Evolutionary conservation across 805 yeast species (phyloP), one percentile per base, ranked within the genome.

Genomic region (Starmerella bombi): DNA sequence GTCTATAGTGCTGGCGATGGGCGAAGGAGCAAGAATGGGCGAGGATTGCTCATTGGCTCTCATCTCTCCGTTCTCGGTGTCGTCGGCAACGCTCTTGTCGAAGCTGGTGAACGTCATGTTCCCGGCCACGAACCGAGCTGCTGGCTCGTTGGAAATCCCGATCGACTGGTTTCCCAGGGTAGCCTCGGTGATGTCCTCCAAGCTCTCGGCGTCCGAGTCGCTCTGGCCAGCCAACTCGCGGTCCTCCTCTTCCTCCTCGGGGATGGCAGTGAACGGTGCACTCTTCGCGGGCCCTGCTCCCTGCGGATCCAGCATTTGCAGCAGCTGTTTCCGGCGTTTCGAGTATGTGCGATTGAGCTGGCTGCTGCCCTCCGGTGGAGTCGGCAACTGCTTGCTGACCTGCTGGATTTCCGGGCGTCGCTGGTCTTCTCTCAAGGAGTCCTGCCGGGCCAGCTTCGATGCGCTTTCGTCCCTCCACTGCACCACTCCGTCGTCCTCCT

Each of bases 401-500:
- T 44, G 45, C 33, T 38, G 36, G 2, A 61, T 56, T 3, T 49
- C 44, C 6, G 55, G 52, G 22, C 49, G 51, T 4, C 61, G 41
- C 45, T 59, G 58, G 9, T 51, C 50, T 15, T 59, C 63, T 36
- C 50, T 51, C 31, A 59, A 45, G 16, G 58, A 52, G 41, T 58
- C 62, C 34, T 59, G 56, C 9, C 62, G 54, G 2, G 54, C 45
- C 7, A 56, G 37, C 0, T 35, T 34, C 3, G 46, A 28, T 15
- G 32, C 39, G 8, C 22, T 25, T 9, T n/a, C 20, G 16, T 30
- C 42, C 2, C 50, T 33, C 50, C 50, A 46, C 32, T 17, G 8
- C n/a, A 43, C 44, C 5, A 32, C 33, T 14, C 23, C 45, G 1
- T 33, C 44, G 12, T 33, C 37, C 14, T 36, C 46, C 7, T 34